A percentile compares a stretch with the other conserved stretches of the same genome.
These are phyloP conservation scores for Fusarium cyanostomum DNA, from an alignment of 2,329 filamentous ascomycete species.

Conservation along the genomic window DNA sequence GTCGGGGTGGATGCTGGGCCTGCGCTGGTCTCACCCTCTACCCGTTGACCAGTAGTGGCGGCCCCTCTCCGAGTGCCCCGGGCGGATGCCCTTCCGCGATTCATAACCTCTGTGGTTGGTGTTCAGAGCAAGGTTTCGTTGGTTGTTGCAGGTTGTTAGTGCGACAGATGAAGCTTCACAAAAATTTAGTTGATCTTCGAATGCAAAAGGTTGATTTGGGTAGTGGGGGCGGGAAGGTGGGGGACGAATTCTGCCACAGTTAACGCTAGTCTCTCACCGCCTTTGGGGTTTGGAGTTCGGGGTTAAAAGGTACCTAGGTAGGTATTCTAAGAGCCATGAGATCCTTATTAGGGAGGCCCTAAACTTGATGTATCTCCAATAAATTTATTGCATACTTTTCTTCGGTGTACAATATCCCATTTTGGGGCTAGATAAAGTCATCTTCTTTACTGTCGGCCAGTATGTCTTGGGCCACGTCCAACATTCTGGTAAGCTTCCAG, in stretches of 20 bases:
- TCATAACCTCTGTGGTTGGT: constrained; percentile 39
- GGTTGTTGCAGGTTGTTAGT: constrained; percentile 1
- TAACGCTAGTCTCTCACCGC: constrained; percentile 23
- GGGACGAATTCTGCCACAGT: constrained; percentile 46
- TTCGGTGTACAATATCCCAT: too few species aligned
- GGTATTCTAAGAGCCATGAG: neutral
- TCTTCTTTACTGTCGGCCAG: too few species aligned
- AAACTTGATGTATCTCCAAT: too few species aligned
- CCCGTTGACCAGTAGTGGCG: constrained; percentile 40
- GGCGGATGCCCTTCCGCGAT: constrained; percentile 46
- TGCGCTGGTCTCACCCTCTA: constrained; percentile 32
- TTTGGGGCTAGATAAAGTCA: too few species aligned
- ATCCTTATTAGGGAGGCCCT: too few species aligned
- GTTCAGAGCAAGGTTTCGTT: neutral
- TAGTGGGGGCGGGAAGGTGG: constrained; percentile 46
- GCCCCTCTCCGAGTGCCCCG: constrained; percentile 47
- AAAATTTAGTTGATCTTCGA: constrained; percentile 40
- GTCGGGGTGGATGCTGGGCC: constrained; percentile 19
- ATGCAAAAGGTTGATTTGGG: constrained; percentile 28
- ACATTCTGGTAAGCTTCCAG: neutral
- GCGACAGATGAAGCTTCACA: constrained; percentile 38
- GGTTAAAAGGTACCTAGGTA: neutral
- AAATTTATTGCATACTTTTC: too few species aligned
- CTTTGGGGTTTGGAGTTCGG: neutral
- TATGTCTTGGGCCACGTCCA: too few species aligned